These are phyloP conservation scores for Orbilia quercus DNA, from an alignment of 2,329 filamentous ascomycete species.

Conservation along the genomic window DNA sequence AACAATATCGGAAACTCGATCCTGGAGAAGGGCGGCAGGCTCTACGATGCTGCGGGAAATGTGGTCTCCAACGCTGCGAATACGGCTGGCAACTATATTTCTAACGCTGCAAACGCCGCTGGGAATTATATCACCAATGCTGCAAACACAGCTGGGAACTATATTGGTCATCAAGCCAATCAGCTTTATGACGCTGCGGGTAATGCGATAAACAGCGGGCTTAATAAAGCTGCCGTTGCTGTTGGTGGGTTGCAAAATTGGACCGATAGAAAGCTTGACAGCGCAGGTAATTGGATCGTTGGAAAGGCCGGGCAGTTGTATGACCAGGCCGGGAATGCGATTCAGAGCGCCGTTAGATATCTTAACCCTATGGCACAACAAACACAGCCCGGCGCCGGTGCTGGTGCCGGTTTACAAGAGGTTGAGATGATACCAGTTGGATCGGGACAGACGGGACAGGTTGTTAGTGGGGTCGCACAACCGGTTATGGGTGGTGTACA, in stretches of 20 bases:
- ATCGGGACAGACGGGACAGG: no score
- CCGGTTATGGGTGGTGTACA: background rate
- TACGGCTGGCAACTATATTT: background rate
- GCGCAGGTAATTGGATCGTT: slow-evolving; percentile 27
- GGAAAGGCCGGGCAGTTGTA: slow-evolving; percentile 1
- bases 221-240: background rate
- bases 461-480: background rate
- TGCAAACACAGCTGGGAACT: background rate
- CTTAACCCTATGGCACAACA: background rate
- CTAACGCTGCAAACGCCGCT: background rate
- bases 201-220: background rate
- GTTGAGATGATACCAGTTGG: no score
- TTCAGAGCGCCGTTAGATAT: background rate
- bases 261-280: background rate
- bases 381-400: no score
- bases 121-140: background rate
- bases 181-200: slow-evolving; percentile 1
- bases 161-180: background rate
- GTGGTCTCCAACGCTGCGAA: background rate
- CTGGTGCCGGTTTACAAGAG: no score
- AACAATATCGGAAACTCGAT: slow-evolving; percentile 20
- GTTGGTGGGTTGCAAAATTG: background rate
- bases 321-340: background rate
- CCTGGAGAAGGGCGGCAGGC: background rate
- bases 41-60: slow-evolving; percentile 7